phyloP scores from a whole-genome alignment of 805 yeast species.

The Kregervanrija delftensis region DNA sequence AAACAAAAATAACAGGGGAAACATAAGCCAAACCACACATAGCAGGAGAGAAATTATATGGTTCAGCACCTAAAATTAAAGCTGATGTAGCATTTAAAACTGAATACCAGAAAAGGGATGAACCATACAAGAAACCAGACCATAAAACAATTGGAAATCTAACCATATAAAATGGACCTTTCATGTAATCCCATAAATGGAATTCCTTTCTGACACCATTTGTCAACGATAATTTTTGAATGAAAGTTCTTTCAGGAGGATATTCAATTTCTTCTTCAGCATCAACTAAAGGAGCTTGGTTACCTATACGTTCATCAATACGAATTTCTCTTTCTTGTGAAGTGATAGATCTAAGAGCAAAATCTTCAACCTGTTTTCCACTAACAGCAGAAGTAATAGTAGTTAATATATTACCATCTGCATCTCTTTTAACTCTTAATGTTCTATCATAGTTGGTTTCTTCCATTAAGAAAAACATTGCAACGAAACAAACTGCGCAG shows the following conservation, averaged over 20 bases:
- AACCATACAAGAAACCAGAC: constrained; percentile 50
- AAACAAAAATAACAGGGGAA: constrained; percentile 45
- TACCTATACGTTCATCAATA: constrained; percentile 22
- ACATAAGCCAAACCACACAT: constrained; percentile 44
- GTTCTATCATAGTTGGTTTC: constrained; percentile 43
- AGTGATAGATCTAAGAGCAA: constrained; percentile 8
- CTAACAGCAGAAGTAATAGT: constrained; percentile 19
- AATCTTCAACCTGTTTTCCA: not conserved
- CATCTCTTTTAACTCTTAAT: constrained; percentile 20
- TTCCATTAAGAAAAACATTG: constrained; percentile 41
- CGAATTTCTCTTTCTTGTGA: constrained; percentile 13
- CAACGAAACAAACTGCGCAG: constrained; percentile 33
- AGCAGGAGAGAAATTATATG: constrained; percentile 45
- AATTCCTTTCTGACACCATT: constrained; percentile 28
- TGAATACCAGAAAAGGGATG: constrained; percentile 41
- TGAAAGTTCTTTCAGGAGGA: constrained; percentile 30
- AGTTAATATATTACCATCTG: constrained; percentile 15
- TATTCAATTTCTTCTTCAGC: constrained; percentile 15
- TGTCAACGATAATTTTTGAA: constrained; percentile 37
- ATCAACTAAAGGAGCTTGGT: constrained; percentile 23
- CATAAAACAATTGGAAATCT: constrained; percentile 51
- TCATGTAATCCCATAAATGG: constrained; percentile 21
- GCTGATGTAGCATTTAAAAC: constrained; percentile 44
- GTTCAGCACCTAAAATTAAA: constrained; percentile 34
- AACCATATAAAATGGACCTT: constrained; percentile 35